Base-by-base conservation (phyloP, 2,329 filamentous ascomycete genomes). In the Aspergillus persii region DNA sequence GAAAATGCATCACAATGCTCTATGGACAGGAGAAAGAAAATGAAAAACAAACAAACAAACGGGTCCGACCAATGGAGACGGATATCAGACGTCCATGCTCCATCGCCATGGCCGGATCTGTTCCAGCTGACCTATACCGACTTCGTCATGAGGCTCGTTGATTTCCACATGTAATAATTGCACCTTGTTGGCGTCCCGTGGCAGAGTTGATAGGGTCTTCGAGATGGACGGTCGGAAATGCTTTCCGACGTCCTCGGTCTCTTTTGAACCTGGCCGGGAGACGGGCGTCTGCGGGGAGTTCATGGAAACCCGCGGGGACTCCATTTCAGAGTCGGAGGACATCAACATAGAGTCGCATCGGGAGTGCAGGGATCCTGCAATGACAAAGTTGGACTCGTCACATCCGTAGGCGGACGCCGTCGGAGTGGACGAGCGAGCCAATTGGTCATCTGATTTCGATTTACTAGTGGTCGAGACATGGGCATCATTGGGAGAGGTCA, bases 71-170 rank as follows among this genome's bases (percentile, higher is more conserved):
- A 8, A 39, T 23, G 31, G 18, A 31, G 36, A 41, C n/a, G 36
- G 36, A n/a, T n/a, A 15, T 71, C 68, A 78, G 44, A 78, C 73
- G 60, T 78, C 75, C 74, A 78, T 78, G 62, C 76, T 78, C 76
- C 76, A 78, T 60, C 76, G 71, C 69, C 71, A 77, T 11, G 74
- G 75, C 33, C 73, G 73, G 53, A 76, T 65, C 41, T 66, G 68
- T 57, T 73, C 68, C 26, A 75, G 63, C 56, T 74, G 68, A 49
- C 72, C 71, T 31, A 72, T 54, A 12, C 61, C 68, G 26, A 74
- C 61, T 44, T 73, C 70, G 44, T 71, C 68, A 53, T 66, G 60
- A 23, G 56, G 26, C 7, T 76, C 72, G 53, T 71, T 74, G 56
- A 76, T 70, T 65, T 76, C 74, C 53, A 77, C 41, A 26, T 74